Conservation (phyloP, 2,329 filamentous ascomycete genomes). For the Colletotrichum sp. region DNA sequence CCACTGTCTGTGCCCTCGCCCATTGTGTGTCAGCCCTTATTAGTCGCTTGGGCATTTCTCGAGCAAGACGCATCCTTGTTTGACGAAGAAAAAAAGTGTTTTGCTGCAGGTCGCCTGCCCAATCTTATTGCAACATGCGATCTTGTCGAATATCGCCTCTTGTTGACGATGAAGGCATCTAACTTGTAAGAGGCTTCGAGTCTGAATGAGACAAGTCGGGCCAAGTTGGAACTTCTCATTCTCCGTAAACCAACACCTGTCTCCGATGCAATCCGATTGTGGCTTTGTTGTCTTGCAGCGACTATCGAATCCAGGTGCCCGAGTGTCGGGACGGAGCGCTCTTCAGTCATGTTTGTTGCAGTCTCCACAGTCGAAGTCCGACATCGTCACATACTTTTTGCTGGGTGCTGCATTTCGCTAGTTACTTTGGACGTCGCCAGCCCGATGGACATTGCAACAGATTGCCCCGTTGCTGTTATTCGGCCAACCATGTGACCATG, state of each 20-base stretch:
- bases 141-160: neutral
- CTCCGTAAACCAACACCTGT: conserved; percentile 7
- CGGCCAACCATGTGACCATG: neutral
- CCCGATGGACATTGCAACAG: neutral
- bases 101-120: neutral
- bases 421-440: neutral
- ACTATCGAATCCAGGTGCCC: conserved; percentile 6
- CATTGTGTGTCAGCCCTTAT: neutral
- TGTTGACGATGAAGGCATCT: neutral
- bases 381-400: neutral
- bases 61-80: neutral
- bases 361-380: neutral
- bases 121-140: neutral
- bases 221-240: conserved; percentile 1
- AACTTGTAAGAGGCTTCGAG: neutral
- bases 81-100: neutral
- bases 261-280: neutral
- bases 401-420: neutral
- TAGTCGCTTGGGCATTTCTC: neutral
- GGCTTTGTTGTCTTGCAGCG: conserved; percentile 1
- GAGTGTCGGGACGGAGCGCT: conserved; percentile 15
- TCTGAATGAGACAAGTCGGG: conserved; percentile 3
- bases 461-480: neutral
- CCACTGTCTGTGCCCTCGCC: neutral
- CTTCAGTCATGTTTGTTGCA: conserved; percentile 1